These are phyloP conservation scores for Salix udensis DNA, from an alignment of 345 rosid genomes.

Conservation along the genomic window DNA sequence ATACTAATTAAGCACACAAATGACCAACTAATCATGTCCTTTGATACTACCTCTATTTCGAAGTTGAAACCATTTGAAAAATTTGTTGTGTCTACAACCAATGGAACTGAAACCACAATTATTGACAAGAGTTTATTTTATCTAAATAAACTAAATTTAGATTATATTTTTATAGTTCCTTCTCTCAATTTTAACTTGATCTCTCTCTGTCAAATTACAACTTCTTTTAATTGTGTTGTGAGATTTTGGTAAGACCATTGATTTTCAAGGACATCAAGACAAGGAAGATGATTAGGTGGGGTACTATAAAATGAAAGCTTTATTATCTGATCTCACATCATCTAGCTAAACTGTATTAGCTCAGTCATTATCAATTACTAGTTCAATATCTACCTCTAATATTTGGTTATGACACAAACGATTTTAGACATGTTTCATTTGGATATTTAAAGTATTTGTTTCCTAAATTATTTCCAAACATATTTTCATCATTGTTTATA, in stretches of 20 bases:
- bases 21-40: constrained; percentile 3
- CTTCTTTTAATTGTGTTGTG: not conserved
- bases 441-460: constrained; percentile 7
- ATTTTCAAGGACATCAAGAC: constrained; percentile 6
- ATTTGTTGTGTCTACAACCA: not conserved
- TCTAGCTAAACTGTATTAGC: not conserved
- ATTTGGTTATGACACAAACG: not conserved
- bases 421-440: not conserved
- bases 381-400: not conserved
- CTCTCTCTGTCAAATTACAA: not conserved
- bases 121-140: not conserved
- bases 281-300: not conserved
- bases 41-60: not conserved
- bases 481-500: not conserved
- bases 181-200: not conserved
- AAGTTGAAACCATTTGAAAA: not conserved
- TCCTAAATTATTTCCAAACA: not conserved
- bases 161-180: not conserved
- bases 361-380: not conserved
- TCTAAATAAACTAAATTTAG: not conserved
- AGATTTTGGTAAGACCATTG: constrained; percentile 4
- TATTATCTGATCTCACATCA: constrained; percentile 3
- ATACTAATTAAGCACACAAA: too few species aligned
- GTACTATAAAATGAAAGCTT: not conserved
- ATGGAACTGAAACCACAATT: not conserved